phyloP scores from a whole-genome alignment of 2,329 filamentous ascomycete species.

The Aspergillus pseudonomiae region DNA sequence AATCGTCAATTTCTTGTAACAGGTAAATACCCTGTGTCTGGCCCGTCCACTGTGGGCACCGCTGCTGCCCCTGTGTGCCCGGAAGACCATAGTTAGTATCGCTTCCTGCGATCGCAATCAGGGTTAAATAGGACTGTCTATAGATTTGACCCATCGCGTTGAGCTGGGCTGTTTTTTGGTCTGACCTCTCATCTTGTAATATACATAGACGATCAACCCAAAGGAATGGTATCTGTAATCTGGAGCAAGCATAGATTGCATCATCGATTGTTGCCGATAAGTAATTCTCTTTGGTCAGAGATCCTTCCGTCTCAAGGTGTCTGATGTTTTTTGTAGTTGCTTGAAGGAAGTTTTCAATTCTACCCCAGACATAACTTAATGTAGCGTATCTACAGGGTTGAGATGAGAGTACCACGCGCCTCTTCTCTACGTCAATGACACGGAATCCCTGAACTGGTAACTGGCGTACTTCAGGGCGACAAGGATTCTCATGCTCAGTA shows the following conservation, averaged over 20 bases:
- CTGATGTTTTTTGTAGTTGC: not conserved
- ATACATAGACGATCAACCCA: constrained; percentile 6
- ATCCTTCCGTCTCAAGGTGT: not conserved
- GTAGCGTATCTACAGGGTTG: not conserved
- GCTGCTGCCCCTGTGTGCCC: not conserved
- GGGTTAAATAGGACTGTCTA: constrained; percentile 1
- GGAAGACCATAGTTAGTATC: not conserved
- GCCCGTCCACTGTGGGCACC: not conserved
- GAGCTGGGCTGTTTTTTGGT: not conserved
- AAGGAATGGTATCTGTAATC: not conserved
- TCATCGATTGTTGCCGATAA: not conserved
- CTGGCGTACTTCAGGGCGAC: not conserved
- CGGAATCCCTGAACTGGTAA: not conserved
- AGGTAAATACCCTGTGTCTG: not conserved
- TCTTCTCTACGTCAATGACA: not conserved
- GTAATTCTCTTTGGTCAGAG: not conserved
- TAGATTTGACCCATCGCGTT: not conserved
- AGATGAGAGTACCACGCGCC: not conserved
- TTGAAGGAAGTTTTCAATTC: not conserved
- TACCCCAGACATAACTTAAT: constrained; percentile 5
- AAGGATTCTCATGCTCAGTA: not conserved
- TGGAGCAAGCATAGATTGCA: not conserved
- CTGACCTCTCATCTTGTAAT: not conserved
- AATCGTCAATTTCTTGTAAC: not conserved
- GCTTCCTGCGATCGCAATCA: not conserved